These are phyloP conservation scores for Moesziomyces parantarcticus DNA, from an alignment of 1,284 basidiomycete species.

Conservation along the genomic window DNA sequence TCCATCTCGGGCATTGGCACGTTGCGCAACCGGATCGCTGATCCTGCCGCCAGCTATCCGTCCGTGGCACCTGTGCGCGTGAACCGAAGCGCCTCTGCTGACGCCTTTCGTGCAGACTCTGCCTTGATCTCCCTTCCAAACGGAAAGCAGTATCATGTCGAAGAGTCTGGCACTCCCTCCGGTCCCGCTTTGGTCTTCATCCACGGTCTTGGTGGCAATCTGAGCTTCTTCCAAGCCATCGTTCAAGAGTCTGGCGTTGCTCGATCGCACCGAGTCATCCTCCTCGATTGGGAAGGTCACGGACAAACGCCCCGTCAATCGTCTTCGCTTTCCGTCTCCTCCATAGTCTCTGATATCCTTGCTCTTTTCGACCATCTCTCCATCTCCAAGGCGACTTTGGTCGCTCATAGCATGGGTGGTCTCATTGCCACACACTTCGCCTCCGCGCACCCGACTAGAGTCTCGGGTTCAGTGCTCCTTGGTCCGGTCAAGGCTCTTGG, in stretches of 20 bases:
- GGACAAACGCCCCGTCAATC: neutral
- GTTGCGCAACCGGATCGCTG: conserved; percentile 5
- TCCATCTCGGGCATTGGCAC: conserved; percentile 6
- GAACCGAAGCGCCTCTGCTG: neutral
- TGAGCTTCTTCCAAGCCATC: conserved; percentile 4
- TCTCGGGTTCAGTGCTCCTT: neutral
- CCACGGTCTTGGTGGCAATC: conserved; percentile 7
- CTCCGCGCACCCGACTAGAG: neutral
- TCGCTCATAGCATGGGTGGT: conserved; percentile 9
- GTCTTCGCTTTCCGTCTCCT: neutral
- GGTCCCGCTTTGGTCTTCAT: conserved; percentile 7
- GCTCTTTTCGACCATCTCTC: neutral
- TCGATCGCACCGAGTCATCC: conserved; percentile 2
- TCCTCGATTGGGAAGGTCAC: conserved; percentile 11
- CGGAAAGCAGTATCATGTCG: conserved; percentile 9
- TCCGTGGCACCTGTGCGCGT: conserved; percentile 3
- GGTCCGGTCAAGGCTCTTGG: conserved; percentile 7
- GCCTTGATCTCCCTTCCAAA: neutral
- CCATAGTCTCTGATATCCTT: neutral
- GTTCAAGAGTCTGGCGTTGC: conserved; percentile 3
- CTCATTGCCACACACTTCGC: conserved; percentile 3
- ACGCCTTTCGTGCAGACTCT: neutral
- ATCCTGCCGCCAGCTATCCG: neutral
- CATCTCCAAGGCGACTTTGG: neutral
- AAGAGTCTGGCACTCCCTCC: neutral